Evolutionary conservation across 805 yeast genomes (phyloP), one percentile per base, ranked within the genome.

Genomic region (Candida railenensis): DNA sequence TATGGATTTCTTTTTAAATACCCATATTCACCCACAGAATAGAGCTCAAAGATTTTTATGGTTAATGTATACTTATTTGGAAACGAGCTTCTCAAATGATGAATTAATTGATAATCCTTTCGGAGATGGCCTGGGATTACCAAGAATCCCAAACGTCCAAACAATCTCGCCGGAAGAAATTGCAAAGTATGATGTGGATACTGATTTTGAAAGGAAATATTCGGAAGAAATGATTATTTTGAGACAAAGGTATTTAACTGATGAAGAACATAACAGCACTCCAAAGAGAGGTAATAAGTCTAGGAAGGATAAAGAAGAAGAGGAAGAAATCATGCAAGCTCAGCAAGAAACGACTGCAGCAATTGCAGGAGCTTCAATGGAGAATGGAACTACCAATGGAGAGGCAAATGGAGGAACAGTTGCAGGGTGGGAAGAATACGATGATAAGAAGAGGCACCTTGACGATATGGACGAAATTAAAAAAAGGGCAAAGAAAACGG

Each of bases 61-160:
- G 97, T 67, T 92, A 33, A 57, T 89, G 37, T 91, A 89, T 54
- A 78, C 88, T 1, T 88, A 85, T 57, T 68, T 87, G 52, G 97
- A 92, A 59, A 87, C 96, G 0, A 76, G 78, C 48, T 71, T 87
- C 51, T 61, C 76, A 1, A 68, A 73, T 1, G 82, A 75, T 22
- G 79, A 77, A 46, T 56, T 85, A 14, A 62, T 57, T 0, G 45
- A 50, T 4, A 85, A 85, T 53, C 91, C 91, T n/a, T 85, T 83
- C 60, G 77, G 77, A 14, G 57, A 50, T 12, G 55, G 48, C 19
- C 74, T 80, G 22, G 39, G 39, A 36, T 22, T 36, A 19, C 60
- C 73, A 8, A 48, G 51, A 37, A 67, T 77, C 3, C 83, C 82
- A 5, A 59, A 58, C 9, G 38, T 59, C 7, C 69, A 66, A 48